Conservation (phyloP, 2,329 filamentous ascomycete genomes). For the Fusarium sp. region DNA sequence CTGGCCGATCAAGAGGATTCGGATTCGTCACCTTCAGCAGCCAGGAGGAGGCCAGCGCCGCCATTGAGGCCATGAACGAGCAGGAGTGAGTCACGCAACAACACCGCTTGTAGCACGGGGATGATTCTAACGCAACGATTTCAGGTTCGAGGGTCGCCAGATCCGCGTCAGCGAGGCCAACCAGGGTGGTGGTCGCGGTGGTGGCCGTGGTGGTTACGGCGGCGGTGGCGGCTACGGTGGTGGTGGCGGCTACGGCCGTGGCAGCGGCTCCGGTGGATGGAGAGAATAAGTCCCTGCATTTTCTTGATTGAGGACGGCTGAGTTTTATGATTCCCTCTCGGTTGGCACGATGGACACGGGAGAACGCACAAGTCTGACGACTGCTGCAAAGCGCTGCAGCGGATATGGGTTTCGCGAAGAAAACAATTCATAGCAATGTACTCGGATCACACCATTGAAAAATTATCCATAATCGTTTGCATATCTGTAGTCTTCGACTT, state of each 20-base stretch:
- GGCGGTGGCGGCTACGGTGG: background rate
- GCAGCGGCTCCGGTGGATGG: background rate
- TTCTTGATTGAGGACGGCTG: background rate
- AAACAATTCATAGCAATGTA: background rate
- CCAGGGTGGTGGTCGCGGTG: background rate
- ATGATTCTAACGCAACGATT: background rate
- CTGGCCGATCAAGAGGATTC: background rate
- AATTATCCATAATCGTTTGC: background rate
- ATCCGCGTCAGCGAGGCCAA: conserved; percentile 2
- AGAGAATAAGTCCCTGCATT: background rate
- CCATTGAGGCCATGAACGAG: background rate
- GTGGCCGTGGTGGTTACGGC: background rate
- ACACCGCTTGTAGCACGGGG: no score
- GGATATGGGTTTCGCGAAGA: background rate
- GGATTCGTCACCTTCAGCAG: background rate
- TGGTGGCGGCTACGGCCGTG: background rate
- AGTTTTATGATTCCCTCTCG: background rate
- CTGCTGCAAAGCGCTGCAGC: background rate
- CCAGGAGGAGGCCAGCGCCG: background rate
- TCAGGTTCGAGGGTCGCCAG: background rate
- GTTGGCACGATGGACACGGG: background rate
- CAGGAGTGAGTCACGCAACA: background rate
- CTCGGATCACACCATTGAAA: background rate
- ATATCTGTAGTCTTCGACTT: background rate
- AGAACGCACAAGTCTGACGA: background rate